A percentile compares a stretch with the other conserved stretches of the same genome.
Evolutionary conservation across 2,329 filamentous ascomycete species (phyloP).

Genomic region (Pseudofabraea citricarpa): DNA sequence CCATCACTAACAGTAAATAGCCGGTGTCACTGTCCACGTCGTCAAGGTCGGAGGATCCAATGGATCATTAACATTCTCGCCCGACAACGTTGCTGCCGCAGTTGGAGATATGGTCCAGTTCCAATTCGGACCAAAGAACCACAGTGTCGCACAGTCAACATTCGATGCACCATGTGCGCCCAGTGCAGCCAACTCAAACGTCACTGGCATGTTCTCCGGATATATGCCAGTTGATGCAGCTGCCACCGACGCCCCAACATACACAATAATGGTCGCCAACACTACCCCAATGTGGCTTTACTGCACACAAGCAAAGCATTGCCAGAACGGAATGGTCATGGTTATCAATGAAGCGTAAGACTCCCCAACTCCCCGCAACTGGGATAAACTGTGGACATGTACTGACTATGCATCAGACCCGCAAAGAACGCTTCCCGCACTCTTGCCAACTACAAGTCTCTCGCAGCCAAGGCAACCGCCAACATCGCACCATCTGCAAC

Average conservation of each 20-base stretch:
- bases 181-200: slow-evolving; percentile 43
- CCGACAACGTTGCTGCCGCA: slow-evolving; percentile 59
- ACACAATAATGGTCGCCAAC: slow-evolving; percentile 65
- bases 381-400: not conserved
- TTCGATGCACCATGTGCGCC: slow-evolving; percentile 69
- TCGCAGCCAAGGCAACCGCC: slow-evolving; percentile 33
- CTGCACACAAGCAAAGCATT: slow-evolving; percentile 71
- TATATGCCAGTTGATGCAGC: slow-evolving; percentile 59
- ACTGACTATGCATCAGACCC: slow-evolving; percentile 12
- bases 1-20: not conserved
- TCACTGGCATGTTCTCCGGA: slow-evolving; percentile 60
- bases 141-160: slow-evolving; percentile 74
- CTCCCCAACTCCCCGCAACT: not conserved
- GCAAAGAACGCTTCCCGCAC: slow-evolving; percentile 47
- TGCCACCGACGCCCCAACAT: slow-evolving; percentile 54
- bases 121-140: slow-evolving; percentile 64
- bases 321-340: slow-evolving; percentile 42
- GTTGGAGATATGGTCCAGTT: slow-evolving; percentile 62
- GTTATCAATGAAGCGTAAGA: slow-evolving; percentile 49
- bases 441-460: slow-evolving; percentile 33
- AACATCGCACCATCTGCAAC: slow-evolving; percentile 34
- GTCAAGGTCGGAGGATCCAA: slow-evolving; percentile 53
- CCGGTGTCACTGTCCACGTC: slow-evolving; percentile 46
- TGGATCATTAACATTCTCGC: slow-evolving; percentile 55
- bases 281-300: slow-evolving; percentile 73